Base-by-base conservation (phyloP, 768 basidiomycete genomes). In the Tulasnella sp. region DNA sequence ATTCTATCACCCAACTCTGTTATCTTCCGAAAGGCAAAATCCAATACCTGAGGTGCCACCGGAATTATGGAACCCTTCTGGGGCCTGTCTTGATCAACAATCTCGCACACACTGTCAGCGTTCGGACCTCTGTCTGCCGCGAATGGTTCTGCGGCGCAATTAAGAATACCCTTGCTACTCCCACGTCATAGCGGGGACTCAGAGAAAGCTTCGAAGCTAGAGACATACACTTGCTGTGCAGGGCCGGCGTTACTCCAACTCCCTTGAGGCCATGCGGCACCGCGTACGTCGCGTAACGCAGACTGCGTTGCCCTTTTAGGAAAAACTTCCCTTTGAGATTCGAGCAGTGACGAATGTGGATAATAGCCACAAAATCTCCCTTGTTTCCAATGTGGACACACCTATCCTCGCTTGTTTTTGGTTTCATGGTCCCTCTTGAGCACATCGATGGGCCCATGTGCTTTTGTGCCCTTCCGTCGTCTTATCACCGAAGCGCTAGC, bases 21-120 rank as follows among this genome's bases (percentile, higher is more conserved):
- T 51, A 26, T 26, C 61, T 67, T 67, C 61, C 16, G 61, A 67
- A 67, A 67, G 61, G 61, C 29, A 67, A n/a, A 67, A 67, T 67
- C 61, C 61, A 67, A 67, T 26, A 67, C 23, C 29, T 67, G 61
- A 9, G 61, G 61, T 67, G 61, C 61, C 61, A 67, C 61, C 61
- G 61, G 61, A 67, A 67, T 67, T 67, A 35, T 35, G 61, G 29
- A 26, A 32, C 61, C 61, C 61, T 67, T 67, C 55, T 35, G 29
- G 26, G 61, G 32, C 61, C 61, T 32, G 26, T 67, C 26, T 67
- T 67, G 4, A 26, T 67, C 61, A 67, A 26, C 15, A 15, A 18
- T 67, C 32, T 35, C 7, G 32, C 15, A 67, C 23, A 67, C 29
- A 9, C 61, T 32, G 29, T 67, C 29, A 57, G 23, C 55, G 16